Base-by-base conservation (phyloP, 805 yeast genomes). In the Ogataea polymorpha region DNA sequence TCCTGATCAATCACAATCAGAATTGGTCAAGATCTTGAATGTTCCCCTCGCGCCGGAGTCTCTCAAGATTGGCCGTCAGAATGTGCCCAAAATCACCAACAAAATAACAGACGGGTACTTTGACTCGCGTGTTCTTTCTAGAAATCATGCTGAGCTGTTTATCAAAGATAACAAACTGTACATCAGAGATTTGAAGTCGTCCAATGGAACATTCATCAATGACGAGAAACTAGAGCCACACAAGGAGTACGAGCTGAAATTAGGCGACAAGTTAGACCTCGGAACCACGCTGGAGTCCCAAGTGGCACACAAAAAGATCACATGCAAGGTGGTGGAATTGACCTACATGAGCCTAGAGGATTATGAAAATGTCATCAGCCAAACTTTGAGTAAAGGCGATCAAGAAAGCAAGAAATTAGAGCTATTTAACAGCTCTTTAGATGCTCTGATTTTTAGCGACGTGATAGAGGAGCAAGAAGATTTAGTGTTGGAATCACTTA, bases 161-260 rank as follows among this genome's bases (percentile, higher is more conserved):
- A 77, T 89, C 26, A 55, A 50, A 28, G 93, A 86, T 51, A 70
- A 77, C 13, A 61, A 61, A 18, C 72, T 95, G 15, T 87, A 73
- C 71, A 74, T 93, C 18, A 79, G 82, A 50, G 99, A 93, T 65
- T 74, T 89, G 56, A 88, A 89, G 42, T 84, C 95, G 2, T 85
- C 96, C 17, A 93, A 93, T 63, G 99, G 99, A 8, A 91, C 99
- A 0, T 95, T 84, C 61, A 77, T 93, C 35, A 93, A 93, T 61
- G 86, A 81, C 24, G 70, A 66, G 30, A 80, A 89, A 47, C 71
- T 93, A 9, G 75, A 77, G 29, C 66, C 73, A 12, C 86, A 80
- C 28, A 72, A 71, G 38, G 83, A 79, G 32, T 77, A 76, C 15
- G 86, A 81, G 50, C 63, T 93, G 36, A 72, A 79, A 41, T 70